Evolutionary conservation across 164 flowering plant species (phyloP).

Genomic region (Cinnamomum chago): DNA sequence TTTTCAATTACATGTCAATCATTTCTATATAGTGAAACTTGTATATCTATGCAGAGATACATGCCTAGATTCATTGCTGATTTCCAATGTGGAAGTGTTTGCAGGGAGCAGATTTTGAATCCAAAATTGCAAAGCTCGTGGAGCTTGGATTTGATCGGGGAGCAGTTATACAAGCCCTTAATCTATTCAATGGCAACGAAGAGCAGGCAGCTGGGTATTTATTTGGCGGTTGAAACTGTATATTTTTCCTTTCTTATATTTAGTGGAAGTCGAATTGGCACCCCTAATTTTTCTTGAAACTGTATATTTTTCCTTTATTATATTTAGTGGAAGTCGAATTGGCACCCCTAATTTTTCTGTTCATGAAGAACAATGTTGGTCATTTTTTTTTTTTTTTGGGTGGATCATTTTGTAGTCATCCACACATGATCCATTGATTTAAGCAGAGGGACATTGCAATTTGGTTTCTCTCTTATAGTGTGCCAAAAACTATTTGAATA

Average conservation of each 20-base stretch:
- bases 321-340: neutral
- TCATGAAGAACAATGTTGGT: too few relatives aligned
- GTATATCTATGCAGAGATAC: neutral
- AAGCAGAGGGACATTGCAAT: too few relatives aligned
- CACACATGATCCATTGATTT: too few relatives aligned
- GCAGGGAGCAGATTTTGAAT: slow-evolving; percentile 74
- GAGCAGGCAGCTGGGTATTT: slow-evolving; percentile 95
- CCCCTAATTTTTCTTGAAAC: neutral
- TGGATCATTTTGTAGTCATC: too few relatives aligned
- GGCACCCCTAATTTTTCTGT: neutral
- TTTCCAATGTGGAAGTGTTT: neutral
- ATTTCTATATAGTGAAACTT: too few relatives aligned
- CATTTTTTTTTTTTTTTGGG: too few relatives aligned
- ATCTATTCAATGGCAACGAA: slow-evolving; percentile 74
- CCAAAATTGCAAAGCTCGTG: slow-evolving; percentile 78
- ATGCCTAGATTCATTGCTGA: neutral
- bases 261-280: neutral
- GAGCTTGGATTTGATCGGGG: slow-evolving; percentile 90
- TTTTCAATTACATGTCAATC: too few relatives aligned
- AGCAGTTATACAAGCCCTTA: slow-evolving; percentile 74
- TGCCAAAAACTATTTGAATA: too few relatives aligned
- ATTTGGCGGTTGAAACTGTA: slow-evolving; percentile 63
- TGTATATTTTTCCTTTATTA: too few relatives aligned
- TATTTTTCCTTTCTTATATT: neutral
- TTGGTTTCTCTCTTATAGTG: too few relatives aligned